A percentile compares a stretch with the other conserved stretches of the same genome.
phyloP scores from a whole-genome alignment of 2,329 filamentous ascomycete species.

The Ophiostoma pallidulum region DNA sequence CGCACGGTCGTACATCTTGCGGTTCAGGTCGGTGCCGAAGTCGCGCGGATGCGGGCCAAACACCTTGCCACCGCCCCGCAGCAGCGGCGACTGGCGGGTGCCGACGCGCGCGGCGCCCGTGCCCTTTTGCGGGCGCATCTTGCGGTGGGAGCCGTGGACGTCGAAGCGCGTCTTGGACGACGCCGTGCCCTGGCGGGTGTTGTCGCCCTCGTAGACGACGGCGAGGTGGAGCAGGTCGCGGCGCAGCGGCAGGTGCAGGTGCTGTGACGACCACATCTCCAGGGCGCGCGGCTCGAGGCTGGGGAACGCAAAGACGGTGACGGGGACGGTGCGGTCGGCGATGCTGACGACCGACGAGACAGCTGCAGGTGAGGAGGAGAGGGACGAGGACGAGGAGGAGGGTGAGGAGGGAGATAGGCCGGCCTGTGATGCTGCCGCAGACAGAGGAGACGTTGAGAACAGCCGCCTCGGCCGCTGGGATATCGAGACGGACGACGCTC shows the following conservation, averaged over 20 bases:
- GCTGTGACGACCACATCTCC: slow-evolving; percentile 67
- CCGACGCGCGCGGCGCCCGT: slow-evolving; percentile 71
- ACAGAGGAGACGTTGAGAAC: not conserved
- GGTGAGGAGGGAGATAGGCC: not conserved
- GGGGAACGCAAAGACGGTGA: slow-evolving; percentile 87
- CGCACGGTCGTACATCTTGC: slow-evolving; percentile 89
- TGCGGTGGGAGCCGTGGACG: slow-evolving; percentile 72
- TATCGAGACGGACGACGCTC: no score
- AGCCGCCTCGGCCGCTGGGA: not conserved
- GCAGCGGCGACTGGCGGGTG: slow-evolving; percentile 69
- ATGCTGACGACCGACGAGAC: slow-evolving; percentile 1
- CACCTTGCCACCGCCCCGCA: slow-evolving; percentile 75
- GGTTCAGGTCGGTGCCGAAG: slow-evolving; percentile 73
- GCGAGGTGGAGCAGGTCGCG: slow-evolving; percentile 89
- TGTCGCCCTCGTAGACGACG: slow-evolving; percentile 86
- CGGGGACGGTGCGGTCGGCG: slow-evolving; percentile 61
- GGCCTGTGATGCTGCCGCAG: not conserved
- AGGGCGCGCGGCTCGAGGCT: slow-evolving; percentile 74
- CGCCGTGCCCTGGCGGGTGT: slow-evolving; percentile 77
- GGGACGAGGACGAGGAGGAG: not conserved
- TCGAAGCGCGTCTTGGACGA: slow-evolving; percentile 73
- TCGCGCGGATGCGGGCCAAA: slow-evolving; percentile 89
- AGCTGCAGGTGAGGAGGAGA: not conserved
- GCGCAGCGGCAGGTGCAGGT: slow-evolving; percentile 78
- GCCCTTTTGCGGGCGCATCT: slow-evolving; percentile 82